Evolutionary conservation across 345 rosid genomes (phyloP).

Genomic region (Durio zibethinus): DNA sequence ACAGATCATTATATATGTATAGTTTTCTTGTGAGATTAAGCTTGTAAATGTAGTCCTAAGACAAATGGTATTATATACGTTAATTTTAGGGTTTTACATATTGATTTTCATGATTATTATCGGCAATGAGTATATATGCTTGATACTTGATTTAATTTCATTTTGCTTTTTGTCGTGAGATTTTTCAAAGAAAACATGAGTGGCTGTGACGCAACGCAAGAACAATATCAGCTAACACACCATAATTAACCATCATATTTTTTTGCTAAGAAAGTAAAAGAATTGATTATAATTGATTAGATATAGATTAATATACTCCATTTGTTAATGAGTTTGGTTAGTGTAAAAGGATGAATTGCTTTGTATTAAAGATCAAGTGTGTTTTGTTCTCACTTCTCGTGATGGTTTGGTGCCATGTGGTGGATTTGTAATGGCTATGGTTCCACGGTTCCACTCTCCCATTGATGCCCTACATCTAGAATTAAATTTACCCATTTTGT

Average conservation of each 20-base stretch:
- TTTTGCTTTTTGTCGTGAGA: not conserved
- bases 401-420: not conserved
- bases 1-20: not conserved
- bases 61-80: not conserved
- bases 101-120: conserved; percentile 1
- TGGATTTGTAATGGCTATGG: not conserved
- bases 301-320: not conserved
- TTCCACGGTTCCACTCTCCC: not conserved
- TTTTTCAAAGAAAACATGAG: not conserved
- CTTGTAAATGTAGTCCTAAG: not conserved
- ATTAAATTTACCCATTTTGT: not conserved
- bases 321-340: not conserved
- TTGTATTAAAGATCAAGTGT: conserved; percentile 7
- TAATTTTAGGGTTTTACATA: not conserved
- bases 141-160: not conserved
- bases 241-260: not conserved
- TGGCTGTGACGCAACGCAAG: not conserved
- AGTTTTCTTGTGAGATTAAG: not conserved
- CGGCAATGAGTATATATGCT: not conserved
- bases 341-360: conserved; percentile 7
- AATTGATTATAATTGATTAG: not conserved
- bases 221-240: not conserved
- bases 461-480: not conserved
- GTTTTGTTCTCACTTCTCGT: not conserved
- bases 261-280: not conserved